Percentiles rank a stretch among this genome's conserved stretches.
Conservation (phyloP, 1,284 basidiomycete species). For the Cutaneotrichosporon sp. region DNA sequence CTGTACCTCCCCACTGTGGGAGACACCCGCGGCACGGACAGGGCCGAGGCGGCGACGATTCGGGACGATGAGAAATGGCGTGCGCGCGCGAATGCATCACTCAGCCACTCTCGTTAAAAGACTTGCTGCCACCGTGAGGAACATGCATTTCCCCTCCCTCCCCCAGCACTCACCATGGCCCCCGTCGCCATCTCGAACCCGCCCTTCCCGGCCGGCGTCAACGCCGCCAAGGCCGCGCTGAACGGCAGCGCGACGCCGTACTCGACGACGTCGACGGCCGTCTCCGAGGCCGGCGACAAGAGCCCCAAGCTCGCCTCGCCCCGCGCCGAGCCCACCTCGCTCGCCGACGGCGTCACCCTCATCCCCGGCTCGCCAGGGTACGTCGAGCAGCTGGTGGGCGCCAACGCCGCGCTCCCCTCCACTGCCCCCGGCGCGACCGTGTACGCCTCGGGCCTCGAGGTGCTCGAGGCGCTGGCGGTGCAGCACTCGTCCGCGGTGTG, state of each 20-base stretch:
- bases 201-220: slow-evolving; percentile 8
- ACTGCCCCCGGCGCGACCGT: slow-evolving; percentile 46
- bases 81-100: not conserved
- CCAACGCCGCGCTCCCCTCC: slow-evolving; percentile 35
- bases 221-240: slow-evolving; percentile 23
- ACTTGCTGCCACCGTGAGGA: not conserved
- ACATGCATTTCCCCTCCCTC: not conserved
- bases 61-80: slow-evolving; percentile 4
- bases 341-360: slow-evolving; percentile 30
- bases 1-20: not conserved
- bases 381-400: slow-evolving; percentile 36
- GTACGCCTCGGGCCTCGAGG: slow-evolving; percentile 44
- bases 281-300: slow-evolving; percentile 42
- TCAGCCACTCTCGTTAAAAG: not conserved
- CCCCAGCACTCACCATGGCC: slow-evolving; percentile 17
- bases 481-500: slow-evolving; percentile 46
- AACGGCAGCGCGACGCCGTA: slow-evolving; percentile 43
- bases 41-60: not conserved
- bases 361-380: slow-evolving; percentile 35
- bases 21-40: not conserved
- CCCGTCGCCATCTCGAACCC: slow-evolving; percentile 16
- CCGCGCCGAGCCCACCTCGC: slow-evolving; percentile 27
- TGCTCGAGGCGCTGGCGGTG: slow-evolving; percentile 48
- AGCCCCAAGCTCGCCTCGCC: slow-evolving; percentile 18
- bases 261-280: slow-evolving; percentile 43